Conservation (phyloP, 169 alveolate genomes). For the Cryptosporidium bovis region DNA sequence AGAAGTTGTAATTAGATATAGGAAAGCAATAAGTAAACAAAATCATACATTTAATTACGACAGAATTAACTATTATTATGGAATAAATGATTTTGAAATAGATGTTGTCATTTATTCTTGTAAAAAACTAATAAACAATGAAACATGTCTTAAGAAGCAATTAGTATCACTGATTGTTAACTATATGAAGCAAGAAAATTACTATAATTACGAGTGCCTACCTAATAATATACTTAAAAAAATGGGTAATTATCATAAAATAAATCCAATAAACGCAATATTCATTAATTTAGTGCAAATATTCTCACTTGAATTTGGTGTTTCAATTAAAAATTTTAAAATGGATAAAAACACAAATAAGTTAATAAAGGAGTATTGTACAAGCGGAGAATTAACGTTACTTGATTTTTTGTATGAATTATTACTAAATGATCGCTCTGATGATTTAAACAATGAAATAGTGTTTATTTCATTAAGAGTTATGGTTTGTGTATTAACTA, state of each 20-base stretch:
- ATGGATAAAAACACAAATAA: background rate
- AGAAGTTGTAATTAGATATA: constrained; percentile 3
- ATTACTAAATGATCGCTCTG: background rate
- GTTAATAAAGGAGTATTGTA: background rate
- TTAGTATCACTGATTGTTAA: background rate
- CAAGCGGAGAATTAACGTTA: constrained; percentile 2
- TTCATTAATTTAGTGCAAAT: constrained; percentile 12
- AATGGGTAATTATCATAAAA: background rate
- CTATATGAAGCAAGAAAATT: background rate
- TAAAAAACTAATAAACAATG: constrained; percentile 24
- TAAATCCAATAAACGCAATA: constrained; percentile 18
- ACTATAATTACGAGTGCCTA: background rate
- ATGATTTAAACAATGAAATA: background rate
- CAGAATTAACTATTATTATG: background rate
- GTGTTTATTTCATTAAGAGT: constrained; percentile 51
- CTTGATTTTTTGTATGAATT: constrained; percentile 36
- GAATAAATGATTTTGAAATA: constrained; percentile 15
- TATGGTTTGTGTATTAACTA: constrained; percentile 26
- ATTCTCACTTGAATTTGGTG: constrained; percentile 41
- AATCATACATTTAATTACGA: background rate
- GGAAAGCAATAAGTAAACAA: background rate
- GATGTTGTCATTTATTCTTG: constrained; percentile 17
- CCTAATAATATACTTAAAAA: constrained; percentile 1
- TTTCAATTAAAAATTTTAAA: constrained; percentile 5
- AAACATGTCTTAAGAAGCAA: constrained; percentile 35